Evolutionary conservation across 1,284 basidiomycete genomes (phyloP).

Genomic region (Ceratobasidium sp.): DNA sequence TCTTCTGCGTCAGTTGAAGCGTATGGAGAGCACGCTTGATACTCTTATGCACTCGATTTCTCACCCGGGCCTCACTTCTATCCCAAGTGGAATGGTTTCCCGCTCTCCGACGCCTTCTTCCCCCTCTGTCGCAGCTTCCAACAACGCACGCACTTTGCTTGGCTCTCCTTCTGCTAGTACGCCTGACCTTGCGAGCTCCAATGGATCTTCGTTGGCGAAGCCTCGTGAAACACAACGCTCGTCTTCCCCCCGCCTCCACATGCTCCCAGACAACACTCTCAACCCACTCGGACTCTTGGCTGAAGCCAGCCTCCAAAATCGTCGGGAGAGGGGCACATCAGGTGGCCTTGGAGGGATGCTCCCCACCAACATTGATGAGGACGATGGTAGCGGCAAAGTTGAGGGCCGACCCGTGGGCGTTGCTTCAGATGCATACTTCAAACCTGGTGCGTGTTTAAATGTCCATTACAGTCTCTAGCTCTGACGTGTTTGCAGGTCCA

Average conservation of each 20-base stretch:
- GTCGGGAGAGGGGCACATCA: conserved; percentile 56
- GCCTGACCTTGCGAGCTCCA: conserved; percentile 40
- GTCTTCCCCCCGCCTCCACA: conserved; percentile 78
- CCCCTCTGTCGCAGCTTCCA: conserved; percentile 50
- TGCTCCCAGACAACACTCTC: conserved; percentile 87
- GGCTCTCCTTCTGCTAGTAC: conserved; percentile 42
- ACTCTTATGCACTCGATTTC: conserved; percentile 85
- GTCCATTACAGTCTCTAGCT: background rate
- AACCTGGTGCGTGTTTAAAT: conserved; percentile 70
- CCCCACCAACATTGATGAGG: conserved; percentile 40
- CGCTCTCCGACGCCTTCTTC: conserved; percentile 76
- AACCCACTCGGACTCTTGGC: conserved; percentile 92
- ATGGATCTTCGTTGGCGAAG: conserved; percentile 2
- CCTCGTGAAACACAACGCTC: conserved; percentile 46
- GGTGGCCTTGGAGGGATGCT: conserved; percentile 22
- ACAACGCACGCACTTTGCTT: conserved; percentile 51
- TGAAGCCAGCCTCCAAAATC: conserved; percentile 89
- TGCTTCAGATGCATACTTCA: conserved; percentile 82
- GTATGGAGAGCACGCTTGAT: conserved; percentile 93
- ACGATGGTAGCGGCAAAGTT: conserved; percentile 83
- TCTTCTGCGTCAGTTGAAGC: conserved; percentile 84
- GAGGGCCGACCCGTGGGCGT: conserved; percentile 36
- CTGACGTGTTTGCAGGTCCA: conserved; percentile 63
- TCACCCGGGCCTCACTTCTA: conserved; percentile 68
- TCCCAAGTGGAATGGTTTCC: conserved; percentile 80